These are phyloP conservation scores for Trametes pubescens DNA, from an alignment of 1,284 basidiomycete genomes.

Conservation along the genomic window DNA sequence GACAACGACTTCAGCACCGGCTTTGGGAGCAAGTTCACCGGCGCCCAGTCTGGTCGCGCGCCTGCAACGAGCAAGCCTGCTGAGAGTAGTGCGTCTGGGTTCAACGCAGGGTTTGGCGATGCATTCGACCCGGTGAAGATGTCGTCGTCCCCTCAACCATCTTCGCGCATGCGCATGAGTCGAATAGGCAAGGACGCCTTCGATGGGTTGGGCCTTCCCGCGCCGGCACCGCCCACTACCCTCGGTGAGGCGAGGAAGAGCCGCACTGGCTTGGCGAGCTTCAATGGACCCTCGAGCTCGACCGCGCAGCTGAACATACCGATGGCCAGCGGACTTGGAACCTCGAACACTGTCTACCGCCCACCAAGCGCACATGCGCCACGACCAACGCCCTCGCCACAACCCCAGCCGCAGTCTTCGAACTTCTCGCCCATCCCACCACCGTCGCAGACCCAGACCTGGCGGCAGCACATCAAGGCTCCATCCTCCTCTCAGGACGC, in stretches of 20 bases:
- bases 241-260: conserved; percentile 78
- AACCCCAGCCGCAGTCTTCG: conserved; percentile 38
- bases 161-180: conserved; percentile 24
- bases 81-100: conserved; percentile 20
- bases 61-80: conserved; percentile 12
- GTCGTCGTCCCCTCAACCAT: conserved; percentile 21
- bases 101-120: conserved; percentile 57
- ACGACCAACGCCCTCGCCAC: conserved; percentile 51
- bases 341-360: conserved; percentile 41
- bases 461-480: conserved; percentile 33
- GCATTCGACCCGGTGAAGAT: conserved; percentile 48
- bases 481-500: conserved; percentile 46
- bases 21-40: conserved; percentile 49
- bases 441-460: conserved; percentile 34
- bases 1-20: conserved; percentile 41
- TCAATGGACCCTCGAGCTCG: conserved; percentile 43
- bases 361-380: conserved; percentile 55
- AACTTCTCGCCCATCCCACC: conserved; percentile 35
- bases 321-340: conserved; percentile 33
- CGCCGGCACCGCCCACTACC: conserved; percentile 62
- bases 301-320: conserved; percentile 34
- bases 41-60: conserved; percentile 17
- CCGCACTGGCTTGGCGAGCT: conserved; percentile 68
- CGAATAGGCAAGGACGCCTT: conserved; percentile 72
- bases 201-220: conserved; percentile 70